Conservation (phyloP, 78 protist species). For the Planoprotostelium fungivorum region DNA sequence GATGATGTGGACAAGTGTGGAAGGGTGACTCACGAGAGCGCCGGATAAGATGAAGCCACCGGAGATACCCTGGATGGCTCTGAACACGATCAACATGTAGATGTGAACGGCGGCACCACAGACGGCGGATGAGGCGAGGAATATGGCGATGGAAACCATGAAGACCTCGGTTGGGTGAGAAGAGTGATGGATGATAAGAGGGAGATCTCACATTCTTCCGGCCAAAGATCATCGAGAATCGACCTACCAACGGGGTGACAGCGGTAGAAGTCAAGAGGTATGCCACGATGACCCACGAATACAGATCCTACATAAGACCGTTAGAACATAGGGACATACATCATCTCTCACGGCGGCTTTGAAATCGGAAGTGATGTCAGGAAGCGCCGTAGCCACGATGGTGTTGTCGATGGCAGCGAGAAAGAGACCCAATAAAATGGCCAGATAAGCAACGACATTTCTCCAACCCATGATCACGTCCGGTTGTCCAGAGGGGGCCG, state of each 20-base stretch:
- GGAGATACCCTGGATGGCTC: conserved; percentile 51
- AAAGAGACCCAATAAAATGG: conserved; percentile 32
- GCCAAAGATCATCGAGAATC: conserved; percentile 59
- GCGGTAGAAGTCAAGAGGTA: conserved; percentile 50
- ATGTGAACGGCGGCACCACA: conserved; percentile 24
- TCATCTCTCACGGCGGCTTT: no score
- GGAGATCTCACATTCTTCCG: no score
- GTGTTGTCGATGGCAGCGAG: conserved; percentile 41
- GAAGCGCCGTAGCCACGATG: conserved; percentile 55
- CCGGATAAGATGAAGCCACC: conserved; percentile 61
- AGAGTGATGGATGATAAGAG: no score
- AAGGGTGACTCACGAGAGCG: conserved; percentile 4
- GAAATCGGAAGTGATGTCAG: conserved; percentile 37
- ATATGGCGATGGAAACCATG: conserved; percentile 12
- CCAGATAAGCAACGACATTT: no score
- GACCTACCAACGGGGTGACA: conserved; percentile 36
- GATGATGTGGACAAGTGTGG: neutral
- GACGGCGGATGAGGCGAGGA: conserved; percentile 17
- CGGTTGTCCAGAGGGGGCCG: no score
- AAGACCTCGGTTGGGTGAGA: no score
- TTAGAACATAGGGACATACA: neutral
- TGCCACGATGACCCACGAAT: conserved; percentile 55
- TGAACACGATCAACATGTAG: conserved; percentile 25
- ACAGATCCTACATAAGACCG: conserved; percentile 9
- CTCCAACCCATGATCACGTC: no score